Evolutionary conservation across 169 alveolate genomes (phyloP), one percentile per base, ranked within the genome.

Genomic region (Plasmodium ovale): DNA sequence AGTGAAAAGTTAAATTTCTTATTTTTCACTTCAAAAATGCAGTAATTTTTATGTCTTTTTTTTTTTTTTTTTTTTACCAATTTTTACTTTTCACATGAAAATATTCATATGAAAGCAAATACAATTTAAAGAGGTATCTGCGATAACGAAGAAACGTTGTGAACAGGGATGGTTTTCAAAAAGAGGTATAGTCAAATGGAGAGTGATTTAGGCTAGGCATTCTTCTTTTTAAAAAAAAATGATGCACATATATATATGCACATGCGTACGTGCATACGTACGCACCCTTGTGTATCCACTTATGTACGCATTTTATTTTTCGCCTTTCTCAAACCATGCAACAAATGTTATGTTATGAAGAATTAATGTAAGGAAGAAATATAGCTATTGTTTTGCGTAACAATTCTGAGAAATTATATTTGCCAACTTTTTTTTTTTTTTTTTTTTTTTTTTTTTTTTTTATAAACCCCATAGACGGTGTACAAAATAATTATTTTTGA

Each of bases 111-210:
- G 27, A 19, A 33, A 53, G 87, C 33, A 72, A 72, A 72, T 72
- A 31, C 27, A 72, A 56, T 72, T 72, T 72, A 33, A 72, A 53
- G 70, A 72, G 42, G 16, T 72, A 53, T 60, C 33, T 72, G 54
- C 16, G 87, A 53, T 72, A 58, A 70, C 23, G 29, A 27, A 5
- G 27, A n/a, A n/a, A n/a, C n/a, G n/a, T n/a, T n/a, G n/a, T n/a
- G n/a, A n/a, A n/a, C n/a, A n/a, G n/a, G n/a, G n/a, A n/a, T n/a
- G n/a, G n/a, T n/a, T n/a, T n/a, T n/a, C n/a, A 65, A 25, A 64
- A 65, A 21, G 35, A 58, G 42, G 58, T 39, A 65, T 29, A 9
- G 27, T 27, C 42, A n/a, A n/a, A n/a, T 14, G 47, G 39, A 53
- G 62, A 39, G 58, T 37, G 19, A 51, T 14, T n/a, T 68, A 31